Percentiles rank a stretch among this genome's conserved stretches.
Conservation (phyloP, 1,284 basidiomycete species). For the Cerrena zonata region DNA sequence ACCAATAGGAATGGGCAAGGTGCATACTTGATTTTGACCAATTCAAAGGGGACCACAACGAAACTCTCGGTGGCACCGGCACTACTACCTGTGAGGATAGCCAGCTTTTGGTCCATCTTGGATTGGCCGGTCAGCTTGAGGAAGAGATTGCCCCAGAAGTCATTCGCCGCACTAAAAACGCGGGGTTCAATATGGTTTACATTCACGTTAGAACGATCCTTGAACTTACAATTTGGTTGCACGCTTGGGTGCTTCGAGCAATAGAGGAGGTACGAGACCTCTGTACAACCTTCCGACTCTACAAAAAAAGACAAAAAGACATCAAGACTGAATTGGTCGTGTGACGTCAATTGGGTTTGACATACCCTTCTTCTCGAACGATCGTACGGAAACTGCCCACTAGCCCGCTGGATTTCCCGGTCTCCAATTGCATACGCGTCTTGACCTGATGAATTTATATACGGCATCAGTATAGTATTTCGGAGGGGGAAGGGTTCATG, state of each 20-base stretch:
- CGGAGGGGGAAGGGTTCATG: constrained; percentile 17
- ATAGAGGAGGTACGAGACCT: constrained; percentile 88
- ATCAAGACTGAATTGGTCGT: constrained; percentile 11
- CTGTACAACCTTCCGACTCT: constrained; percentile 84
- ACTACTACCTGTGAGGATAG: constrained; percentile 84
- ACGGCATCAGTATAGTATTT: constrained; percentile 18
- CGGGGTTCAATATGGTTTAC: neutral
- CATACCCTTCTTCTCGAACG: constrained; percentile 80
- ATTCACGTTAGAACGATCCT: neutral
- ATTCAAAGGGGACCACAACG: constrained; percentile 90
- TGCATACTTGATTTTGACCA: constrained; percentile 87
- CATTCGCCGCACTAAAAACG: constrained; percentile 67
- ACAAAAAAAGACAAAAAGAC: constrained; percentile 5
- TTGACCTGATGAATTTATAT: constrained; percentile 61
- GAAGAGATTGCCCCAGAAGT: constrained; percentile 88
- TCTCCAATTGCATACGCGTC: constrained; percentile 95
- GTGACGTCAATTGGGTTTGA: too few relatives aligned
- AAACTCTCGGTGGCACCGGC: constrained; percentile 95
- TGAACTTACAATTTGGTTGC: constrained; percentile 86
- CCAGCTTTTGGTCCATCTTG: constrained; percentile 85
- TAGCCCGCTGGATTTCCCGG: constrained; percentile 76
- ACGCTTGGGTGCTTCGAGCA: constrained; percentile 96
- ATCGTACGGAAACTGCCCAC: constrained; percentile 76
- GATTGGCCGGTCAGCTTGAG: constrained; percentile 56
- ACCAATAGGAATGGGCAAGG: too few relatives aligned